Conservation (phyloP, 805 yeast species). For the Priceomyces fermenticarens region DNA sequence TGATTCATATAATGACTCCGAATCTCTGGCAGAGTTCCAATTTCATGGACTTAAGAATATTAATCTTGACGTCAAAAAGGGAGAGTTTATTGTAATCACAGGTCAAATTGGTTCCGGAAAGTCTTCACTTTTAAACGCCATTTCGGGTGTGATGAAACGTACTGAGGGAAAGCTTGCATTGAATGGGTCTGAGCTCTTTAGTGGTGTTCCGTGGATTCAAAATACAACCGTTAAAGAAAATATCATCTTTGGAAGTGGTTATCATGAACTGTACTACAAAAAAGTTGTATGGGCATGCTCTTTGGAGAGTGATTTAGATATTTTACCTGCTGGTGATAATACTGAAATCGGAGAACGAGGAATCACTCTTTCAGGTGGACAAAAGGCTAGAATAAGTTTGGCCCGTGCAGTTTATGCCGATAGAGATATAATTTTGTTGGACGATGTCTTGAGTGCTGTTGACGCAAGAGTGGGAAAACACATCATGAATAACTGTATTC, state of each 20-base stretch:
- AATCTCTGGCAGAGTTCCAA: conserved; percentile 12
- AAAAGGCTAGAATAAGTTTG: conserved; percentile 33
- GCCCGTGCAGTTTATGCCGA: conserved; percentile 36
- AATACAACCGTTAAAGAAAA: conserved; percentile 32
- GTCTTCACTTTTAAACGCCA: conserved; percentile 34
- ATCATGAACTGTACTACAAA: conserved; percentile 20
- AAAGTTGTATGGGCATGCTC: conserved; percentile 28
- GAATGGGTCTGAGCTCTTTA: conserved; percentile 25
- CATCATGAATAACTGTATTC: conserved; percentile 28
- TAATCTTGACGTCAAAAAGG: conserved; percentile 22
- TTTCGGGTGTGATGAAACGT: conserved; percentile 37
- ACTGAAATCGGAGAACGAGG: conserved; percentile 40
- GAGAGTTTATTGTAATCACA: conserved; percentile 35
- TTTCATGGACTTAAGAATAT: conserved; percentile 29
- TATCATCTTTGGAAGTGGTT: conserved; percentile 25
- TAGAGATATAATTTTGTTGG: conserved; percentile 27
- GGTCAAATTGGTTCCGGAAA: conserved; percentile 38
- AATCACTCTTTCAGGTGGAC: conserved; percentile 37
- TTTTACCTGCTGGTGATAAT: conserved; percentile 32
- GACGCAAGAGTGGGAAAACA: conserved; percentile 38
- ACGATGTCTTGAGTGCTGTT: conserved; percentile 37
- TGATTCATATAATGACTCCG: conserved; percentile 7
- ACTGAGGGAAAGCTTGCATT: conserved; percentile 25
- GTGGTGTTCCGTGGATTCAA: conserved; percentile 39
- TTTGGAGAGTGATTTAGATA: conserved; percentile 28